Conservation (phyloP, 148 eudicot genomes). For the Spergularia bocconei region DNA sequence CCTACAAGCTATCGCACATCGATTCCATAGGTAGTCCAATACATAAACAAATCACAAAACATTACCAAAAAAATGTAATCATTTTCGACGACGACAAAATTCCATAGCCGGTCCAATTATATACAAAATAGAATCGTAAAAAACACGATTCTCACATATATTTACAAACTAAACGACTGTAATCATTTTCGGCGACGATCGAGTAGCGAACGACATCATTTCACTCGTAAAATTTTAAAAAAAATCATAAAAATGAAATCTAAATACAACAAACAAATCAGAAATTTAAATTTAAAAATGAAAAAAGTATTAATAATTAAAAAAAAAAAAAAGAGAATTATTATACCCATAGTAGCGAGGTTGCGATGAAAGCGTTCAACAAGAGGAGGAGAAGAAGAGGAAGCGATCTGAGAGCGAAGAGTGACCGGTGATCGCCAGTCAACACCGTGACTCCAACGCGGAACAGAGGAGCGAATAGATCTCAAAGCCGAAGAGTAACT, state of each 20-base stretch:
- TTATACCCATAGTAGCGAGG: slow-evolving; percentile 80
- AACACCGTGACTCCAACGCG: slow-evolving; percentile 63
- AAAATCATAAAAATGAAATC: background rate
- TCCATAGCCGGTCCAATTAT: no score
- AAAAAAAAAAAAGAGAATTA: no score
- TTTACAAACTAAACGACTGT: background rate
- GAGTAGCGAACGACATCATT: background rate
- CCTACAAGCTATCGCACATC: no score
- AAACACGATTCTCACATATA: no score
- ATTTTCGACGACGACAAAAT: no score
- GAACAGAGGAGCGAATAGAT: slow-evolving; percentile 34
- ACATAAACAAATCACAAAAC: background rate
- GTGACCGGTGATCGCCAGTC: slow-evolving; percentile 54
- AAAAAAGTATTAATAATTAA: no score
- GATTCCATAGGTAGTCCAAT: no score
- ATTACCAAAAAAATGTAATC: no score
- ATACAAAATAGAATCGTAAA: no score
- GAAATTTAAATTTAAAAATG: no score
- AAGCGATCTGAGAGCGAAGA: slow-evolving; percentile 57
- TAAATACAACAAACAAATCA: no score
- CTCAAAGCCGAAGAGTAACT: slow-evolving; percentile 38
- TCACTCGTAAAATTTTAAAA: background rate
- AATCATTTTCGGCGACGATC: background rate
- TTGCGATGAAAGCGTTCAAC: slow-evolving; percentile 60
- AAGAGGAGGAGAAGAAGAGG: slow-evolving; percentile 41